These are phyloP conservation scores for Aspergillus heteromorphus DNA, from an alignment of 495 filamentous ascomycete genomes.

Conservation along the genomic window DNA sequence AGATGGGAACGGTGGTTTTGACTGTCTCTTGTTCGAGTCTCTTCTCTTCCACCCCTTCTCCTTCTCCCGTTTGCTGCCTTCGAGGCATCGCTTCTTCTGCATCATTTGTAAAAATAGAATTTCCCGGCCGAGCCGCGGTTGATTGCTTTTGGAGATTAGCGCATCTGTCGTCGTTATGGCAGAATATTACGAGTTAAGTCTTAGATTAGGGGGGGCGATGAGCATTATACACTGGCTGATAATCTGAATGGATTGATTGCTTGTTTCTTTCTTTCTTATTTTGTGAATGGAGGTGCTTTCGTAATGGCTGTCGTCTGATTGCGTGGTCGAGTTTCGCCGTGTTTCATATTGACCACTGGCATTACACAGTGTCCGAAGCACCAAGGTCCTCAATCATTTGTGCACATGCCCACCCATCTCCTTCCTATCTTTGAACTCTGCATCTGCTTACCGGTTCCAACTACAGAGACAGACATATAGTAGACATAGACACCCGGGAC, in stretches of 20 bases:
- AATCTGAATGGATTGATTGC: background rate
- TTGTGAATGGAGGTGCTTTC: background rate
- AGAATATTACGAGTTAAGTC: slow-evolving; percentile 39
- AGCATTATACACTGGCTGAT: slow-evolving; percentile 6
- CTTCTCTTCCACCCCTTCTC: background rate
- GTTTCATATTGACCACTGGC: slow-evolving; percentile 5
- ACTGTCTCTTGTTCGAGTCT: slow-evolving; percentile 6
- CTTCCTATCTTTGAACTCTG: too few species aligned
- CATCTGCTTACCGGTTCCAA: too few species aligned
- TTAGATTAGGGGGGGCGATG: slow-evolving; percentile 6
- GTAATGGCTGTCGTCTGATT: background rate
- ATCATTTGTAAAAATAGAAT: slow-evolving; percentile 45
- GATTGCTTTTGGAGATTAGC: slow-evolving; percentile 35
- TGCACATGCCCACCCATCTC: too few species aligned
- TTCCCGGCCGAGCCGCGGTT: slow-evolving; percentile 22
- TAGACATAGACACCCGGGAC: too few species aligned
- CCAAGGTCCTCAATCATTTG: too few species aligned
- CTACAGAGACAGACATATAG: too few species aligned
- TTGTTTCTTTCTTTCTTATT: too few species aligned
- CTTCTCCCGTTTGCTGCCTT: background rate
- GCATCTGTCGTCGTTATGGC: slow-evolving; percentile 31
- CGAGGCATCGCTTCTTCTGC: slow-evolving; percentile 17
- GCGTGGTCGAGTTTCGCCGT: slow-evolving; percentile 1
- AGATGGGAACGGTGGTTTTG: slow-evolving; percentile 20
- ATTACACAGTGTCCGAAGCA: too few species aligned